Base-by-base conservation (phyloP, 768 basidiomycete species). In the Kwoniella shandongensis region DNA sequence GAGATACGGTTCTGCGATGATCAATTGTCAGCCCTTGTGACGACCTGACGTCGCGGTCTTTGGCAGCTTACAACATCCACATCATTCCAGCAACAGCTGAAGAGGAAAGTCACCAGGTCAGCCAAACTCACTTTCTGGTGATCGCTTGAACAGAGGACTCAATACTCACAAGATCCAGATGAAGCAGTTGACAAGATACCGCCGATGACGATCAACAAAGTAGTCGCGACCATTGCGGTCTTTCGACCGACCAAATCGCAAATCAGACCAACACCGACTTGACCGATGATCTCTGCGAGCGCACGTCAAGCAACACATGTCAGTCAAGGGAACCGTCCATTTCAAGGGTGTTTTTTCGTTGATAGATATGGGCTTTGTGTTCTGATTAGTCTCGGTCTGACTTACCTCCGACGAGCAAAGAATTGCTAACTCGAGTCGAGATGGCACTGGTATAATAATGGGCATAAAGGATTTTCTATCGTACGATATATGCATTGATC, bases 161-260 rank as follows among this genome's bases (percentile, higher is more conserved):
- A 51, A 2, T 4, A 60, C 61, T 80, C 84, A 58, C 83, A 83
- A 23, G 81, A 80, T 4, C 85, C 86, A 66, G 85, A 83, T 15
- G 88, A 85, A 5, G 84, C 86, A 4, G 87, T 87, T 7, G 81
- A 83, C 22, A 88, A 79, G 22, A 80, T 85, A 17, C 85, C 84
- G 22, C 88, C 88, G 42, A 87, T 46, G 51, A 88, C 84, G 57
- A 89, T 89, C 35, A 86, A 75, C 30, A 83, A 65, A 0, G 87
- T 89, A 1, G 87, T 88, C 35, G 80, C 71, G 18, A 88, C 82
- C 49, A 89, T 81, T 17, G 86, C 87, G n/a, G 83, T 82, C 71
- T 88, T 88, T 48, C 88, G 79, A n/a, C 88, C 88, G 25, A 86
- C 69, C 47, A 84, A 80, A 70, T 89, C 88, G 63, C 86, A 88